Evolutionary conservation across 2,329 filamentous ascomycete species (phyloP), one percentile per base, ranked within the genome.

Genomic region (Pseudogymnoascus sp.): DNA sequence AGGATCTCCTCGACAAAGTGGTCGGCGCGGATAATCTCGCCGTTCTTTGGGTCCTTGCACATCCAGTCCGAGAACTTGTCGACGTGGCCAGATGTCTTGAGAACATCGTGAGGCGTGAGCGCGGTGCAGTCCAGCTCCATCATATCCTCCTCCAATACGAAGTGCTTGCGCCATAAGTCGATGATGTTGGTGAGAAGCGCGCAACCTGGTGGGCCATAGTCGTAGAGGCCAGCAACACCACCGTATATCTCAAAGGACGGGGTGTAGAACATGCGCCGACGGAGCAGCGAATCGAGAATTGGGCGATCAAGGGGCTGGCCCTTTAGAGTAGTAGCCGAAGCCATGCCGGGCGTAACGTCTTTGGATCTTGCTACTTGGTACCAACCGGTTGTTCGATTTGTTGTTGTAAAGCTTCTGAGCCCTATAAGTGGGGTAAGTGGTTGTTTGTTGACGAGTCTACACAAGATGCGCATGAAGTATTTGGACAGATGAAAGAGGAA

Each of bases 41-140:
- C 94, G 71, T 88, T 96, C 82, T 96, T 95, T 66, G 93, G 91
- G 76, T 99, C 94, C 77, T 96, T 96, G 86, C 90, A 96, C 92
- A 97, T 97, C 90, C 90, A 97, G 76, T 97, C 93, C 12, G 70
- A 71, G 62, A 97, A 97, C 77, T 96, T 96, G 76, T 97, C 93
- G 67, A 97, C 94, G 78, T 99, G 94, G 66, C 94, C 94, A 74
- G 86, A 90, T 61, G 93, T 96, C 83, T 97, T 96, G 72, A 99
- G 84, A 37, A 99, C 90, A 58, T 94, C 89, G 71, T 94, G 86
- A 35, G 94, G 94, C 40, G 94, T 99, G 72, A 99, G 77, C 77
- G 93, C 94, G 39, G 90, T 94, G 79, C 91, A 96, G 72, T 90
- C 87, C 62, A 90, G 80, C 74, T 88, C 85, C 64, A 89, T 77